Evolutionary conservation across 1,139 yeast species (phyloP).

Genomic region (Suhomyces kunorum): DNA sequence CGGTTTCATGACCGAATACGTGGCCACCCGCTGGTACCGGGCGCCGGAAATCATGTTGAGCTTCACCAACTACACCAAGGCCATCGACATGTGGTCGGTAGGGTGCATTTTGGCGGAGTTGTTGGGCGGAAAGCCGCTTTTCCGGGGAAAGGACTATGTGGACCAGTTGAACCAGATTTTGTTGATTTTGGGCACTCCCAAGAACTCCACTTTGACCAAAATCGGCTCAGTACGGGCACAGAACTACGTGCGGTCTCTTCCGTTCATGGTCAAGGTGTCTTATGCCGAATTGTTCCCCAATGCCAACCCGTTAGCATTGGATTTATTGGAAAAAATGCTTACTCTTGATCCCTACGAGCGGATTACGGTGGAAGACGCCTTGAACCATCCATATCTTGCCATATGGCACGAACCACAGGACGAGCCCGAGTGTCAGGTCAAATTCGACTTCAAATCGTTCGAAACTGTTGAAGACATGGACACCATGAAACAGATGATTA

Average conservation of each 20-base stretch:
- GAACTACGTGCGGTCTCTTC: constrained; percentile 84
- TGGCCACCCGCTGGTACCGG: constrained; percentile 97
- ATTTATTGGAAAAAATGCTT: constrained; percentile 77
- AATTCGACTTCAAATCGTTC: constrained; percentile 82
- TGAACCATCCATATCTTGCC: constrained; percentile 82
- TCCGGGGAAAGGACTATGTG: constrained; percentile 93
- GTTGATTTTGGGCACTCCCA: constrained; percentile 86
- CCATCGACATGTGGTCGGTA: constrained; percentile 96
- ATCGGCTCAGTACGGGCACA: constrained; percentile 91
- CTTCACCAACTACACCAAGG: constrained; percentile 90
- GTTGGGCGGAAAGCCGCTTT: constrained; percentile 87
- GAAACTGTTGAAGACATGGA: constrained; percentile 84
- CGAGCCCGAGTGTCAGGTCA: constrained; percentile 81
- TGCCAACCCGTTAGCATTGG: constrained; percentile 86
- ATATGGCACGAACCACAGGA: constrained; percentile 98
- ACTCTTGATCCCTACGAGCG: constrained; percentile 85
- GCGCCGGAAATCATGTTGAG: constrained; percentile 98
- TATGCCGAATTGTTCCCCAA: constrained; percentile 71
- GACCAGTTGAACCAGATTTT: constrained; percentile 91
- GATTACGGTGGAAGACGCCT: constrained; percentile 85
- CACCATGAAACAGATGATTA: constrained; percentile 71
- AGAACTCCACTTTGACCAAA: constrained; percentile 75
- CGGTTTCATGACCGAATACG: constrained; percentile 93
- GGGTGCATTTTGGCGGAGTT: constrained; percentile 96
- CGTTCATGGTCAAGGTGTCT: constrained; percentile 81